Base-by-base conservation (phyloP, 305 asterid species). In the Euphrasia arctica region DNA sequence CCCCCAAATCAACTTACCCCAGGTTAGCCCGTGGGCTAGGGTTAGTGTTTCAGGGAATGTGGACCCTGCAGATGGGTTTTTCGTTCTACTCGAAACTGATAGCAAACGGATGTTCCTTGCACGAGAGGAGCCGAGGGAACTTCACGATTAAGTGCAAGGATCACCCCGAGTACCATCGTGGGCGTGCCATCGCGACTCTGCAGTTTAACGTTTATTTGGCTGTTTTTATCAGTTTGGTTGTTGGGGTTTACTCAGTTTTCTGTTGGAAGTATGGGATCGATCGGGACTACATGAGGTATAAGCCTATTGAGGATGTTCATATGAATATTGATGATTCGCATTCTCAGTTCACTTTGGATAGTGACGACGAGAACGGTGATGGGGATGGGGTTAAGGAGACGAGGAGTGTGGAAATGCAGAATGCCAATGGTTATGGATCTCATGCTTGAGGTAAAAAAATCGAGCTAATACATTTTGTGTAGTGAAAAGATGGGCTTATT, bases 181-280 rank as follows among this genome's bases (percentile, higher is more conserved):
- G 97, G 60, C 81, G 95, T 48, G 96, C 98, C 5, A 85, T 92
- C 22, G 98, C 96, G 0, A 83, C 91, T 0, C 86, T 92, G 28
- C 97, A 85, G 58, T 92, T 92, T 65, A 92, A 92, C 72, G 85
- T 91, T 69, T 97, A 92, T 76, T 81, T 92, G 85, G 97, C 96
- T 50, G 75, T 92, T 62, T 67, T 92, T 31, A 85, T 86, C 64
- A 62, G 83, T 31, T 56, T 87, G 66, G 56, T 65, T 28, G 71
- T 80, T 45, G 83, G 67, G 7, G 66, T 70, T 22, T 92, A 84
- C 77, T 80, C 89, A 0, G 10, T 87, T 60, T 64, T 82, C 41
- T 87, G 94, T 76, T 87, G 79, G 79, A 81, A 55, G 25, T 49
- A 72, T 60, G 81, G 91, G 61, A 78, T 79, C 58, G 64, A 67